phyloP scores from a whole-genome alignment of 768 basidiomycete species.

The Pulveroboletus ravenelii region DNA sequence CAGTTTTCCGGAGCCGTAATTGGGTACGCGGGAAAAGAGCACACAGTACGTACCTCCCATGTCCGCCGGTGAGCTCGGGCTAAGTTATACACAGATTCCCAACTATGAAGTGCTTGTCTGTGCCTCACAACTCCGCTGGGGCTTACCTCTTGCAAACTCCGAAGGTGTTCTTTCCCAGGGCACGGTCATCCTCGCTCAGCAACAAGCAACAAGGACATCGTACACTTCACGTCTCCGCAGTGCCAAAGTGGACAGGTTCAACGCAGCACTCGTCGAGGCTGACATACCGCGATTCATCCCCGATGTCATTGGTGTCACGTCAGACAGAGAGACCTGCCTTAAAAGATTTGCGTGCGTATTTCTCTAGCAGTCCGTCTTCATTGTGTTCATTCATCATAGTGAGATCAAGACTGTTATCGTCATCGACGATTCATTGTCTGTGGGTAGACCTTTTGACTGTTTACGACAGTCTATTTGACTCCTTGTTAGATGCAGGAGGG shows the following conservation, averaged over 20 bases:
- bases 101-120: too few relatives aligned
- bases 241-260: too few relatives aligned
- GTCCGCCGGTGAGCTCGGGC: background rate
- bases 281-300: too few relatives aligned
- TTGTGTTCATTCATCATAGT: background rate
- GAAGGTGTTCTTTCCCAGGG: too few relatives aligned
- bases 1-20: conserved; percentile 31
- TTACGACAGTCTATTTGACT: background rate
- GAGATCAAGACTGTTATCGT: background rate
- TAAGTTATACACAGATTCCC: conserved; percentile 1
- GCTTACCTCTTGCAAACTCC: too few relatives aligned
- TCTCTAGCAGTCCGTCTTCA: background rate
- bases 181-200: too few relatives aligned
- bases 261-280: too few relatives aligned
- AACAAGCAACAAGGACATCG: background rate
- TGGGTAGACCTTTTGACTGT: background rate
- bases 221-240: background rate
- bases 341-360: background rate
- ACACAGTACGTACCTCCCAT: conserved; percentile 20
- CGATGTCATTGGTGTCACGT: too few relatives aligned
- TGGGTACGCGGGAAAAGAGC: conserved; percentile 32
- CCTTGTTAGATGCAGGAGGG: conserved; percentile 37
- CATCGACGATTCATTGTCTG: background rate
- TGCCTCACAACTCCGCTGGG: too few relatives aligned
- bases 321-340: background rate